Base-by-base conservation (phyloP, 306 rosid genomes). In the Abrus pulchellus region DNA sequence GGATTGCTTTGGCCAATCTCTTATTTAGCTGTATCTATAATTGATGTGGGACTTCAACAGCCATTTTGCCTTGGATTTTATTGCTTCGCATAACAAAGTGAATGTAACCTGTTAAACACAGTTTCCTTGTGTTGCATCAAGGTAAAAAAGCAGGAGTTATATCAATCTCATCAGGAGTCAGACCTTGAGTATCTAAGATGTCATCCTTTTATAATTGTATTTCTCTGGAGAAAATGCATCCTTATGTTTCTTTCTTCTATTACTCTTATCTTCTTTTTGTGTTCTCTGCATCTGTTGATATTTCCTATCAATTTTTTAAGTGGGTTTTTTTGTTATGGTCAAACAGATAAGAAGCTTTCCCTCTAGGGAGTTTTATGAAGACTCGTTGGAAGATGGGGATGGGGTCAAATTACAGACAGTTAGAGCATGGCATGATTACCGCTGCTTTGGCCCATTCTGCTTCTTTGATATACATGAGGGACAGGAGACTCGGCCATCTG, bases 311-410 rank as follows among this genome's bases (percentile, higher is more conserved):
- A 47, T 83, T 63, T 4, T 43, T 33, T 61, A n/a, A 7, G 55
- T 53, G 32, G 70, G 44, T 7, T 68, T 83, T 81, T 60, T 12
- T 79, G 67, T 55, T 55, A 68, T 59, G 49, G 75, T 66, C 50
- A 30, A 83, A 78, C 92, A 92, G 97, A 94, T 94, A 67, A 86
- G 97, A 86, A 88, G 94, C 84, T 94, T 94, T 75, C 98, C 98
- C 41, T 94, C 98, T 30, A 81, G 65, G 69, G 97, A 94, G 89
- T 92, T 94, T 86, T 94, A 94, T 84, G 90, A 73, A 3, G 84
- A 89, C 71, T 90, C 97, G 30, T 85, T 94, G 87, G 89, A 85
- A 87, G 98, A 94, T 85, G 97, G 94, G 47, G 97, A 91, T 0
- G 86, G 71, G 20, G 76, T 92, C 33, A 56, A 66, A 86, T 71